phyloP scores from a whole-genome alignment of 345 rosid genomes.

The Psidium guajava region DNA sequence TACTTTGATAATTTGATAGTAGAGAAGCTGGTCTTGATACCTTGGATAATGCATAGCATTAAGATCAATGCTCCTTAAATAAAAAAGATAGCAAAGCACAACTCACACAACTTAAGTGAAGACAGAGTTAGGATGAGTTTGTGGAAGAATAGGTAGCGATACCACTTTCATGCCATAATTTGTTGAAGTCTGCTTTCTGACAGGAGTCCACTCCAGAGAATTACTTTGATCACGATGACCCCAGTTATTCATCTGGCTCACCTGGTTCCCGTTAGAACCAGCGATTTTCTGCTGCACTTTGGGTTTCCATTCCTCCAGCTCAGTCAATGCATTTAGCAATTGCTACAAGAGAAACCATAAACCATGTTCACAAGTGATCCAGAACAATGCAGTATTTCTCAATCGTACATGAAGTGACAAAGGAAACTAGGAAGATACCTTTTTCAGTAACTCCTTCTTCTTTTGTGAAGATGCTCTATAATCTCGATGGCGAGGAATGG shows the following conservation, averaged over 20 bases:
- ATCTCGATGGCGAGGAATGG: slow-evolving; percentile 86
- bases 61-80: neutral
- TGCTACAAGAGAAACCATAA: slow-evolving; percentile 31
- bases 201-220: slow-evolving; percentile 31
- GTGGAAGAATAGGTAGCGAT: neutral
- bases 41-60: slow-evolving; percentile 18
- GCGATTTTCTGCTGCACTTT: slow-evolving; percentile 50
- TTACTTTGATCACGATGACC: slow-evolving; percentile 21
- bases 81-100: neutral
- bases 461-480: slow-evolving; percentile 35
- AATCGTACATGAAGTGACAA: neutral
- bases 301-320: slow-evolving; percentile 85
- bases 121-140: neutral
- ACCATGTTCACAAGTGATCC: slow-evolving; percentile 1
- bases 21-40: slow-evolving; percentile 28
- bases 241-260: slow-evolving; percentile 25
- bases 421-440: slow-evolving; percentile 20
- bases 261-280: slow-evolving; percentile 38
- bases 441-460: slow-evolving; percentile 47
- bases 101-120: neutral
- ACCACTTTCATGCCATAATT: slow-evolving; percentile 45
- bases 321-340: slow-evolving; percentile 51
- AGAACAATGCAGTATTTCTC: slow-evolving; percentile 5
- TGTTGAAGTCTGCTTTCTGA: slow-evolving; percentile 27
- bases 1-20: slow-evolving; percentile 32